phyloP scores from a whole-genome alignment of 257 asterid genomes.

The Solanum megistacrolobum region DNA sequence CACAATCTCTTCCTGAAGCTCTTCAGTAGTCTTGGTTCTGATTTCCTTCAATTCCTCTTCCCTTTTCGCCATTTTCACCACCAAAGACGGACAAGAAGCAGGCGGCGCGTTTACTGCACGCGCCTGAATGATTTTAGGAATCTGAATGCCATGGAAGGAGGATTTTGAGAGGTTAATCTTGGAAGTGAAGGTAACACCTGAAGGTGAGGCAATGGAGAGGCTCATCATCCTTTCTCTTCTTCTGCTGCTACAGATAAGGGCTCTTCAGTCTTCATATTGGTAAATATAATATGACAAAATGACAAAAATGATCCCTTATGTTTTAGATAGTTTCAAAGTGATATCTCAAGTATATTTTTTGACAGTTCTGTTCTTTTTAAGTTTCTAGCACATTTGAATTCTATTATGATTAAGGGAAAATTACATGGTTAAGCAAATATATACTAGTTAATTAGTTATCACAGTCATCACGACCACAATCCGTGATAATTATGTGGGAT shows the following conservation, averaged over 20 bases:
- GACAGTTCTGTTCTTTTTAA: background rate
- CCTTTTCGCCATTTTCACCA: constrained; percentile 72
- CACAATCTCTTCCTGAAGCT: constrained; percentile 64
- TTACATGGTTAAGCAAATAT: too few relatives aligned
- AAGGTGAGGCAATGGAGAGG: constrained; percentile 47
- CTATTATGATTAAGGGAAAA: background rate
- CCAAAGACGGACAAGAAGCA: constrained; percentile 21
- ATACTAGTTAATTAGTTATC: too few relatives aligned
- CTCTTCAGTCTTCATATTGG: background rate
- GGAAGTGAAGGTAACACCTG: constrained; percentile 28
- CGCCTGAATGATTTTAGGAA: constrained; percentile 35
- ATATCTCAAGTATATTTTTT: background rate
- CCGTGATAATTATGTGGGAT: background rate
- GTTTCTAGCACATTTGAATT: background rate
- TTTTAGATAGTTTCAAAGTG: background rate
- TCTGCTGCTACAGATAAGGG: background rate
- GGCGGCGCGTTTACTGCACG: constrained; percentile 10
- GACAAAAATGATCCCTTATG: background rate
- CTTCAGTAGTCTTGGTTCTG: constrained; percentile 60
- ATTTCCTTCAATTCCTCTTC: constrained; percentile 78
- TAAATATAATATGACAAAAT: background rate
- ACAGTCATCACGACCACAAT: background rate
- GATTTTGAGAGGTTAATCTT: constrained; percentile 25
- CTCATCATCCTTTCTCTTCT: constrained; percentile 35
- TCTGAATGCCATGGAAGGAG: constrained; percentile 56